Conservation (phyloP, 257 asterid species). For the Gentiana macrophylla region DNA sequence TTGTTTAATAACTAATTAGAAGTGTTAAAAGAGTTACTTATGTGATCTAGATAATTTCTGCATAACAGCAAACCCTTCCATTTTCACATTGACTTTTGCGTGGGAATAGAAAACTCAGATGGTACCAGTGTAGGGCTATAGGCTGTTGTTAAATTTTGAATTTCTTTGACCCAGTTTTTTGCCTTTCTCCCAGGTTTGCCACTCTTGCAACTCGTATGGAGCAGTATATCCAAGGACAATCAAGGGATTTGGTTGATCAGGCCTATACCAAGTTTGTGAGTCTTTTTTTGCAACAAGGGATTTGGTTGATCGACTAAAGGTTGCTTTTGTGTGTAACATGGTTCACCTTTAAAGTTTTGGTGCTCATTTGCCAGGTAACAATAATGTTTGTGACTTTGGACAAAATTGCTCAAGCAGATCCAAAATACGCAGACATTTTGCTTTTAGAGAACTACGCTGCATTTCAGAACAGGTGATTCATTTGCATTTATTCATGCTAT, state of each 20-base stretch:
- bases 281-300: conserved; percentile 4
- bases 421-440: conserved; percentile 69
- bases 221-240: conserved; percentile 95
- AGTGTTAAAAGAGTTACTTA: too few relatives aligned
- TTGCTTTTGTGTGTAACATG: not conserved
- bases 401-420: conserved; percentile 80
- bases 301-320: not conserved
- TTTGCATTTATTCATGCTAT: not conserved
- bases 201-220: conserved; percentile 97
- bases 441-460: conserved; percentile 97
- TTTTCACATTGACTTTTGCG: too few relatives aligned
- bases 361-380: conserved; percentile 60
- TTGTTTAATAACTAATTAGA: too few relatives aligned
- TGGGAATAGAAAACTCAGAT: too few relatives aligned
- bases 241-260: conserved; percentile 98
- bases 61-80: too few relatives aligned
- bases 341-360: conserved; percentile 11
- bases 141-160: not conserved
- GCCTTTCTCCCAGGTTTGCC: conserved; percentile 54
- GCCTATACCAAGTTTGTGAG: conserved; percentile 86
- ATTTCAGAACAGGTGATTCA: conserved; percentile 81
- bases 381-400: conserved; percentile 96
- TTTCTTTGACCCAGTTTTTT: not conserved
- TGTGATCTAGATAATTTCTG: not conserved
- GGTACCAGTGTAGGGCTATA: too few relatives aligned